phyloP scores from a whole-genome alignment of 768 basidiomycete species.

The Leccinum subgranulosum region DNA sequence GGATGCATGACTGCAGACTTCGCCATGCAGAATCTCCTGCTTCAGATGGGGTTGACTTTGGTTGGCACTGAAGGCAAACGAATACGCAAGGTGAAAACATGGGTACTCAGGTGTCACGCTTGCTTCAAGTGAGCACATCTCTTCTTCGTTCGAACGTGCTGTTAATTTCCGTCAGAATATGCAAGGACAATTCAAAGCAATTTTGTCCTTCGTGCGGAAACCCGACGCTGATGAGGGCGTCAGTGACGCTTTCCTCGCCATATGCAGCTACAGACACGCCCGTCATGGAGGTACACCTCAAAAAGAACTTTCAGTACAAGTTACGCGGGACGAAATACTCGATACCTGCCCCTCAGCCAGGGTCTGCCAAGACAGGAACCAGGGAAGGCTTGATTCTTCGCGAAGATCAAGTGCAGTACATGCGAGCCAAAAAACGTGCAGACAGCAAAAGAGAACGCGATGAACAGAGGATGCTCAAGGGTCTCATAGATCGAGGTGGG shows the following conservation, averaged over 20 bases:
- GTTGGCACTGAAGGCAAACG: constrained; percentile 88
- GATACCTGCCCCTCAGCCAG: constrained; percentile 87
- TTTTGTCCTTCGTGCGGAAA: constrained; percentile 99
- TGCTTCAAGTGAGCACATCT: constrained; percentile 87
- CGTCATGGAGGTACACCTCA: constrained; percentile 85
- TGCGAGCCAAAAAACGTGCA: constrained; percentile 74
- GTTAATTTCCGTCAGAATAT: constrained; percentile 57
- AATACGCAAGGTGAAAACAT: constrained; percentile 89
- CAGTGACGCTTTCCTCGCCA: constrained; percentile 79
- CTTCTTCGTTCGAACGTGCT: neutral
- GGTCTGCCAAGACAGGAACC: constrained; percentile 78
- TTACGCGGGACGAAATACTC: constrained; percentile 89
- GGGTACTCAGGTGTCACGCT: constrained; percentile 95
- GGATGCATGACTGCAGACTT: constrained; percentile 99
- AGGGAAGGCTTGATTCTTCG: constrained; percentile 85
- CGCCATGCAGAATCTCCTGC: constrained; percentile 96
- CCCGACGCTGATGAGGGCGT: constrained; percentile 83
- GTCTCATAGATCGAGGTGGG: constrained; percentile 49
- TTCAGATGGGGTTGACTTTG: constrained; percentile 91
- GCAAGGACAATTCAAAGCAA: constrained; percentile 90
- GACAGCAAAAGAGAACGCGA: constrained; percentile 75
- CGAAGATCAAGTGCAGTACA: constrained; percentile 89
- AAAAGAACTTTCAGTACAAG: constrained; percentile 93
- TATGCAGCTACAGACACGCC: constrained; percentile 58
- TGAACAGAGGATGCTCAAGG: constrained; percentile 63